phyloP scores from a whole-genome alignment of 371 early-diverging fungal genomes.

The Haplosporangium sp. region DNA sequence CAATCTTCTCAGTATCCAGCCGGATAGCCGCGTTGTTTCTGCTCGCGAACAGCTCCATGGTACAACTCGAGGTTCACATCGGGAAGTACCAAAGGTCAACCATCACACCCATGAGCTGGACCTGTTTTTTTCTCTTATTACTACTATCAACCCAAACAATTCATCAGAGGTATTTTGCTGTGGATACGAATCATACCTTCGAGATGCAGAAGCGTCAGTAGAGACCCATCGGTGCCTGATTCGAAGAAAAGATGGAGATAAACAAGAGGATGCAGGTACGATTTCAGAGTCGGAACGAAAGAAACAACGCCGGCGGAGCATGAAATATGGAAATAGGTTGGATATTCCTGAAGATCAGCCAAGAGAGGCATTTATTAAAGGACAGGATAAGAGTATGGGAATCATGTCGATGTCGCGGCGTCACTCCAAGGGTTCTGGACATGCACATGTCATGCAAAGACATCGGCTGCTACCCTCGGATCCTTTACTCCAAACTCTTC shows the following conservation, averaged over 20 bases:
- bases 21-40: constrained; percentile 55
- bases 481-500: constrained; percentile 71
- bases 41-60: constrained; percentile 11
- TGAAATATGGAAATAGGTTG: constrained; percentile 66
- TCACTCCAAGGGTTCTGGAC: constrained; percentile 14
- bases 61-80: constrained; percentile 6
- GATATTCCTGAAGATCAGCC: constrained; percentile 32
- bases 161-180: constrained; percentile 60
- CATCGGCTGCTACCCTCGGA: constrained; percentile 71
- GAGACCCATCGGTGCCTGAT: constrained; percentile 70
- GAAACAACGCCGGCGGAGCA: constrained; percentile 62
- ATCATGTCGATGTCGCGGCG: constrained; percentile 1
- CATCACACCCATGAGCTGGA: constrained; percentile 77
- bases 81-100: constrained; percentile 59
- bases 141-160: constrained; percentile 67
- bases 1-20: constrained; percentile 71
- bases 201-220: constrained; percentile 76
- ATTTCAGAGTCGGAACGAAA: constrained; percentile 37
- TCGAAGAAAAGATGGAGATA: constrained; percentile 32
- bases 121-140: constrained; percentile 75
- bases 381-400: constrained; percentile 4
- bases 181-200: constrained; percentile 83
- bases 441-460: constrained; percentile 34
- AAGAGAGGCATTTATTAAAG: constrained; percentile 6
- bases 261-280: background rate